A percentile compares a stretch with the other conserved stretches of the same genome.
Evolutionary conservation across 2,329 filamentous ascomycete genomes (phyloP).

Genomic region (Daldinia eschscholtzii): DNA sequence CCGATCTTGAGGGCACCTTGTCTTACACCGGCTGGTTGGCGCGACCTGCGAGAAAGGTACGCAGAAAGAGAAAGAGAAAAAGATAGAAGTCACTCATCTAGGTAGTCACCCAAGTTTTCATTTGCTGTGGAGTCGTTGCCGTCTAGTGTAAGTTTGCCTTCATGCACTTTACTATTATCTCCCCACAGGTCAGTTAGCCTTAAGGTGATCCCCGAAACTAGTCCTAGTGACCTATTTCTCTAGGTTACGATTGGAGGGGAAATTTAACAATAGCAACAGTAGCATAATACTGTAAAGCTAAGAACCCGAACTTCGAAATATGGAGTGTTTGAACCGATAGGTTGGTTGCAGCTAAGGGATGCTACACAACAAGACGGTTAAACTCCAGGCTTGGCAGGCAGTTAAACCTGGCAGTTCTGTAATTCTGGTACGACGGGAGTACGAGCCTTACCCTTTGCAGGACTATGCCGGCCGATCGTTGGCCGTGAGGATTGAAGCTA

Average conservation of each 20-base stretch:
- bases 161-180: slow-evolving; percentile 11
- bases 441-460: slow-evolving; percentile 31
- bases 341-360: slow-evolving; percentile 24
- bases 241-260: slow-evolving; percentile 28
- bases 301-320: slow-evolving; percentile 17
- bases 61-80: slow-evolving; percentile 11
- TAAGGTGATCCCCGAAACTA: slow-evolving; percentile 29
- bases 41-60: neutral
- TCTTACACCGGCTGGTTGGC: slow-evolving; percentile 5
- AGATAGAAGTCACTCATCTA: slow-evolving; percentile 9
- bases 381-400: slow-evolving; percentile 26
- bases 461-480: slow-evolving; percentile 20
- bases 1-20: slow-evolving; percentile 19
- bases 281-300: slow-evolving; percentile 13
- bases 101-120: slow-evolving; percentile 6
- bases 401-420: slow-evolving; percentile 15
- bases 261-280: slow-evolving; percentile 24
- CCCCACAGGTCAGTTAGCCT: slow-evolving; percentile 16
- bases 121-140: slow-evolving; percentile 22
- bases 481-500: slow-evolving; percentile 28
- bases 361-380: slow-evolving; percentile 30
- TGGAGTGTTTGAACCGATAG: slow-evolving; percentile 28
- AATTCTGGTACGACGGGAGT: slow-evolving; percentile 10
- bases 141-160: slow-evolving; percentile 17
- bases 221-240: slow-evolving; percentile 2